Base-by-base conservation (phyloP, 305 asterid species). In the Fraxinus ornus region DNA sequence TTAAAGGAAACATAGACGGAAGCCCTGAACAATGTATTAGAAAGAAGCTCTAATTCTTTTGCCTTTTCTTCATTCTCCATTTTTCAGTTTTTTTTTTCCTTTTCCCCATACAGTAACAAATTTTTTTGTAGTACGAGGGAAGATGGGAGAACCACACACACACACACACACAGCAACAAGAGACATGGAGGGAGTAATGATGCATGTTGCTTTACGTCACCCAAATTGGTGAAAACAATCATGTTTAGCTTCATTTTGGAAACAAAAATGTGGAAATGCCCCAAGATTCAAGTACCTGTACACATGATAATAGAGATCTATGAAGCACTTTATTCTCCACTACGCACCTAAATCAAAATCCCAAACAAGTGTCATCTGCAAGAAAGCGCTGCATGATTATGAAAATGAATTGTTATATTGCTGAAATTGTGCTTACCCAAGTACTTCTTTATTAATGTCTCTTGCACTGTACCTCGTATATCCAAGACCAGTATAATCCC, bases 301-400 rank as follows among this genome's bases (percentile, higher is more conserved):
- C 73, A 86, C 93, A 87, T 80, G 95, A 90, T 55, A 92, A 80
- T 12, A 97, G 86, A 80, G 98, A 92, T 89, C 89, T 90, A 28
- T 91, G 98, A 79, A 97, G 97, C 89, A 97, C 98, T 88, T 92
- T 97, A 89, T 97, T 97, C 92, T 97, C 99, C 90, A 97, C 98
- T 79, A 97, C 98, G 21, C 99, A 97, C 95, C 99, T 97, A 84
- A 80, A 83, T 83, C 28, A 79, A 86, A 88, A 75, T 39, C 35
- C 84, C 83, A 85, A 84, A 80, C 66, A 82, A 75, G 37, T 76
- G 87, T 89, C 79, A 86, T 84, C 83, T 71, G 86, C 84, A 52
- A 66, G 82, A 70, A 28, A 82, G 64, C 85, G 75, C 57, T 75
- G 81, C 75, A 68, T 15, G 78, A 79, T 66, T n/a, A 78, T 60